Conservation (phyloP, 441 rosid genomes). For the Jatropha podagrica region DNA sequence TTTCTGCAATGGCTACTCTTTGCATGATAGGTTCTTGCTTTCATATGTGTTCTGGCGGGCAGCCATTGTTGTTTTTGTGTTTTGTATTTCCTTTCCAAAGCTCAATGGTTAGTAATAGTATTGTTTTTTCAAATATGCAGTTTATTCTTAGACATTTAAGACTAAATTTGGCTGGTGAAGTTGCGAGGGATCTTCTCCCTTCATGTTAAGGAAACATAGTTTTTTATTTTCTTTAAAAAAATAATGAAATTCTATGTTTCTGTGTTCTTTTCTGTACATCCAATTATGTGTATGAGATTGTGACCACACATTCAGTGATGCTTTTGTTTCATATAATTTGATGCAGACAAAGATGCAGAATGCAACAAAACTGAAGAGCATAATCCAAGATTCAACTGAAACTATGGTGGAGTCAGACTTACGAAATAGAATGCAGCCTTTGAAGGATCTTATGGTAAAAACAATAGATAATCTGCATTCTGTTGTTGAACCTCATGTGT, state of each 20-base stretch:
- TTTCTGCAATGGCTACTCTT: neutral
- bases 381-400: slow-evolving; percentile 88
- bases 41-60: neutral
- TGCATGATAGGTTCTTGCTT: neutral
- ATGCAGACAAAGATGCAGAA: slow-evolving; percentile 72
- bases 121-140: neutral
- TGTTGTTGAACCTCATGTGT: slow-evolving; percentile 72
- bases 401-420: slow-evolving; percentile 80
- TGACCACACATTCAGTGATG: neutral
- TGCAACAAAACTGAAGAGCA: slow-evolving; percentile 81
- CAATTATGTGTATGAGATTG: neutral
- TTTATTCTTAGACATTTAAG: neutral
- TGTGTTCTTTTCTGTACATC: neutral
- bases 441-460: slow-evolving; percentile 73
- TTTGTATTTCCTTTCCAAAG: neutral
- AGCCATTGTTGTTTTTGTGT: neutral
- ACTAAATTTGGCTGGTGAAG: neutral
- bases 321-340: neutral
- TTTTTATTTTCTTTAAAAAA: neutral
- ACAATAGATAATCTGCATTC: slow-evolving; percentile 76
- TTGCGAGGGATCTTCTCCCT: neutral
- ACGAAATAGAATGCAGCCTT: slow-evolving; percentile 68
- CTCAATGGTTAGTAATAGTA: neutral
- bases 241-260: neutral
- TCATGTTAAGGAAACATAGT: neutral